Base-by-base conservation (phyloP, 306 rosid genomes). In the Alnus glutinosa region DNA sequence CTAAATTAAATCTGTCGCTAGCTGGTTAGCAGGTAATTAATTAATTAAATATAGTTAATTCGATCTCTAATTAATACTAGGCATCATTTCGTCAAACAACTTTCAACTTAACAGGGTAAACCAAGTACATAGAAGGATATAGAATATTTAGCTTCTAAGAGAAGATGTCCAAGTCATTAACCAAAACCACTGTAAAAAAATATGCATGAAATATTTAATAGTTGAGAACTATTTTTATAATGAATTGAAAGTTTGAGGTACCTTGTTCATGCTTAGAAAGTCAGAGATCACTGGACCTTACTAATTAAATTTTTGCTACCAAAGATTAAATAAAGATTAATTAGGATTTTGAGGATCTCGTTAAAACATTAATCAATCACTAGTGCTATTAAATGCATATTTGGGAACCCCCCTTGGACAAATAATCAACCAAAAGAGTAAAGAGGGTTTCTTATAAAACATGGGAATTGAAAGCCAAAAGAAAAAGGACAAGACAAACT, bases 341-440 rank as follows among this genome's bases (percentile, higher is more conserved):
- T 4, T 18, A 2, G 34, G 72, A 68, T 68, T 68, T 39, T 9
- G 16, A 7, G 72, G 11, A 68, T 42, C 72, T 39, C 15, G 51
- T 18, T 64, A 68, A 42, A 18, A 39, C 50, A 1, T 68, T 39
- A 42, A 44, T 58, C 55, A 58, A 77, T 67, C 15, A 63, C 16
- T 62, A 51, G 51, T n/a, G 69, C 68, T 55, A 19, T 72, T 75
- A 15, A 2, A 58, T 49, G 63, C 36, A 42, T 66, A 48, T 42
- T 19, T 76, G 77, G 79, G 72, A 72, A 16, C 70, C 44, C 75
- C 75, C 68, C 39, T 81, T 30, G 57, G 76, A 75, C 77, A 81
- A 75, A 78, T 81, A 55, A 80, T 85, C 88, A 77, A 50, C 79
- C 63, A 49, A 50, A 74, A 78, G 58, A 75, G 69, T 73, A 78